phyloP scores from a whole-genome alignment of 306 rosid species.

The Rosa multiflora region DNA sequence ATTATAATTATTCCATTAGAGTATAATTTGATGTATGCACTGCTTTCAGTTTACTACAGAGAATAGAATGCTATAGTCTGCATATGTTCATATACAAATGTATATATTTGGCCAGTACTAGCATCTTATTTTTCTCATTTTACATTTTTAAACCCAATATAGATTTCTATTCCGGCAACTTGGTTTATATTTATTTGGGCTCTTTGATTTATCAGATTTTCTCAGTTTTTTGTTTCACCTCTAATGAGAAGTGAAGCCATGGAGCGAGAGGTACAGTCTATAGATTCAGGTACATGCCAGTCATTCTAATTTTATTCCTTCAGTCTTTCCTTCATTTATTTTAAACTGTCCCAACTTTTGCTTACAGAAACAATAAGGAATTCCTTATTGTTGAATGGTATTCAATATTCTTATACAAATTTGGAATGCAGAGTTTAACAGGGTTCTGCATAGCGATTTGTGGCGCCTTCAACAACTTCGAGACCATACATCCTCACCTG shows the following conservation, averaged over 20 bases:
- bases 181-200: slow-evolving; percentile 10
- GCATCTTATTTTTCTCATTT: not conserved
- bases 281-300: slow-evolving; percentile 62
- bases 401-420: slow-evolving; percentile 13
- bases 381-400: no score
- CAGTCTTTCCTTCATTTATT: no score
- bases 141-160: no score
- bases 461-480: slow-evolving; percentile 90
- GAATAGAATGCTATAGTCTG: no score
- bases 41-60: no score
- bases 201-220: slow-evolving; percentile 52
- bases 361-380: no score
- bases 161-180: not conserved
- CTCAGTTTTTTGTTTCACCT: slow-evolving; percentile 83
- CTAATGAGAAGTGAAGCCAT: slow-evolving; percentile 80
- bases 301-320: no score
- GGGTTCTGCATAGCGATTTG: slow-evolving; percentile 74
- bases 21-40: no score
- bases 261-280: slow-evolving; percentile 81
- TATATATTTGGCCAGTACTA: no score
- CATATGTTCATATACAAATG: no score
- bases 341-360: no score
- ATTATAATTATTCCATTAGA: no score
- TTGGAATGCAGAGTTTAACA: slow-evolving; percentile 74
- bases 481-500: slow-evolving; percentile 65